phyloP scores from a whole-genome alignment of 1,284 basidiomycete genomes.

The Vanrija humicola region DNA sequence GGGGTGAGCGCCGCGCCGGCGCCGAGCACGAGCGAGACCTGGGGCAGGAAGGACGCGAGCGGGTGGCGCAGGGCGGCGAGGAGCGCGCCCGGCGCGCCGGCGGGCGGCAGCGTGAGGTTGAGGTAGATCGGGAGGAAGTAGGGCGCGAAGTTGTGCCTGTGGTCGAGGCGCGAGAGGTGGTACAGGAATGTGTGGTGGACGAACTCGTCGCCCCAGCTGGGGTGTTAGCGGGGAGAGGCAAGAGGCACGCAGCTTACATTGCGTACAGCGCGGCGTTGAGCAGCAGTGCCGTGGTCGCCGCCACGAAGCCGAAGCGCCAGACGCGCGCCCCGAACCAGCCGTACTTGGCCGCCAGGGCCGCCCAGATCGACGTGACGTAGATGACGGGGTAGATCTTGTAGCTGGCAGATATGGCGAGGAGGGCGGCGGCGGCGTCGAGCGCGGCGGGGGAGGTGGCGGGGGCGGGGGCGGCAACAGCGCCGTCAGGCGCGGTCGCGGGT shows the following conservation, averaged over 20 bases:
- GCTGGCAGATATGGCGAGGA: constrained; percentile 75
- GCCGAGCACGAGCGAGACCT: constrained; percentile 39
- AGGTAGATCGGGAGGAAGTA: constrained; percentile 96
- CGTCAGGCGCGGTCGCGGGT: constrained; percentile 18
- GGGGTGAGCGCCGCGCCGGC: constrained; percentile 47
- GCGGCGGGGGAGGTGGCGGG: neutral
- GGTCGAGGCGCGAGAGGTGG: constrained; percentile 84
- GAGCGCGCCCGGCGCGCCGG: constrained; percentile 45
- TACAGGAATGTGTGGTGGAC: constrained; percentile 90
- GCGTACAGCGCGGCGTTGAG: constrained; percentile 62
- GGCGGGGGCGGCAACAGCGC: neutral
- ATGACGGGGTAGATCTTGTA: constrained; percentile 96
- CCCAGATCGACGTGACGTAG: constrained; percentile 74
- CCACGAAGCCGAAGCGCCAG: constrained; percentile 65
- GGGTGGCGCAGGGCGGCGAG: constrained; percentile 32
- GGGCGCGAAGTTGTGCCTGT: constrained; percentile 96
- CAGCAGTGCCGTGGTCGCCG: constrained; percentile 63
- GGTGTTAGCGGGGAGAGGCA: neutral
- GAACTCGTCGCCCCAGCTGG: constrained; percentile 90
- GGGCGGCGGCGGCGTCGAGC: constrained; percentile 56
- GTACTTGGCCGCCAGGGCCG: constrained; percentile 53
- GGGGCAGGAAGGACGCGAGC: constrained; percentile 50
- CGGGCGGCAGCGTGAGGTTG: constrained; percentile 21
- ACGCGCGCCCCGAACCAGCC: constrained; percentile 58
- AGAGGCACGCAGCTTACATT: neutral